Conservation (phyloP, 2,329 filamentous ascomycete species). For the Scleromitrula shiraiana region DNA sequence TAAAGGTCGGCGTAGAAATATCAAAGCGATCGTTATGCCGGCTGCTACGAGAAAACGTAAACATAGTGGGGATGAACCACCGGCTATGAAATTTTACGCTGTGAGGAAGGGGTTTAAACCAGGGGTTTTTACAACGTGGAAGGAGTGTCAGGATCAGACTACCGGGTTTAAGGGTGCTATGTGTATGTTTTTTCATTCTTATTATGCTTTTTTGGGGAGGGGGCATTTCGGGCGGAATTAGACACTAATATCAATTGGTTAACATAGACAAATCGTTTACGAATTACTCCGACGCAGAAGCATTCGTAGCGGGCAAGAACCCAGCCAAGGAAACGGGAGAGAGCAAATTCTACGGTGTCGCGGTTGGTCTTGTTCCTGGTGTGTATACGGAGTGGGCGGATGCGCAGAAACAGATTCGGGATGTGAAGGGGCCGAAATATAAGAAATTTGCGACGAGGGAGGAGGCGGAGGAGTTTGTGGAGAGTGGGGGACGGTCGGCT, state of each 20-base stretch:
- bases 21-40: constrained; percentile 9
- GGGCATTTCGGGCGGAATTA: neutral
- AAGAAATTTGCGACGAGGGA: constrained; percentile 59
- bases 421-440: constrained; percentile 61
- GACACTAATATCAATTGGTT: neutral
- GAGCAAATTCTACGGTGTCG: constrained; percentile 53
- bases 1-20: too few species aligned
- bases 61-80: constrained; percentile 7
- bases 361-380: constrained; percentile 48
- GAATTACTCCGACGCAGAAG: constrained; percentile 65
- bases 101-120: constrained; percentile 49
- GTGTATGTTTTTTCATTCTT: constrained; percentile 44
- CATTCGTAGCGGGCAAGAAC: constrained; percentile 58
- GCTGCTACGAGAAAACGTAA: constrained; percentile 24
- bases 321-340: constrained; percentile 23
- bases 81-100: constrained; percentile 44
- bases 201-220: neutral
- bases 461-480: constrained; percentile 75
- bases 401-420: constrained; percentile 65
- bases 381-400: constrained; percentile 60
- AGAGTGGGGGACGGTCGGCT: constrained; percentile 29
- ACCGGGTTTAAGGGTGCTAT: constrained; percentile 54
- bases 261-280: constrained; percentile 77
- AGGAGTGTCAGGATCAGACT: constrained; percentile 54
- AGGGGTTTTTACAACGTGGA: constrained; percentile 54